phyloP scores from a whole-genome alignment of 1,284 basidiomycete genomes.

The Naganishia sp. region DNA sequence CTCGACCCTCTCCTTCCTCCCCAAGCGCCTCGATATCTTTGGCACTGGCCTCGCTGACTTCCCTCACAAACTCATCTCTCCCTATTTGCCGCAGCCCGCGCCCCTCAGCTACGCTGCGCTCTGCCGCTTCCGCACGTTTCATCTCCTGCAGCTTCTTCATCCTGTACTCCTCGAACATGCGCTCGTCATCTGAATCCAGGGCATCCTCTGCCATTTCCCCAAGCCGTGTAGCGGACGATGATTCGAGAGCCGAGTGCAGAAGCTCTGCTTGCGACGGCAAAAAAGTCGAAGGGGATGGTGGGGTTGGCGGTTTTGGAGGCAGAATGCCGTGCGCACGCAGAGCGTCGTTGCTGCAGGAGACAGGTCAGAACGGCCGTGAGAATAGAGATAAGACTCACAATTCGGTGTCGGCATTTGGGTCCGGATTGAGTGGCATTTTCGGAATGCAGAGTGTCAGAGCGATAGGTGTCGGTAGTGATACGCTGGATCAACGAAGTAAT shows the following conservation, averaged over 20 bases:
- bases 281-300: conserved; percentile 66
- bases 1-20: conserved; percentile 47
- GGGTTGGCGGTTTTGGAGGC: conserved; percentile 68
- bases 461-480: too few relatives aligned
- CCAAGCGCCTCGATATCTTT: conserved; percentile 55
- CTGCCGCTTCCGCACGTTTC: conserved; percentile 62
- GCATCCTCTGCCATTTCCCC: conserved; percentile 68
- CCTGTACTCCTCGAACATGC: conserved; percentile 70
- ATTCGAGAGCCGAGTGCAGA: conserved; percentile 54
- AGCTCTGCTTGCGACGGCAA: conserved; percentile 50
- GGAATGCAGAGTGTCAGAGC: too few relatives aligned
- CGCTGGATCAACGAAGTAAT: too few relatives aligned
- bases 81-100: conserved; percentile 75
- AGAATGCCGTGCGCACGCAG: conserved; percentile 88
- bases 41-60: conserved; percentile 90
- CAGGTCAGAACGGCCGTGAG: conserved; percentile 5
- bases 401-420: conserved; percentile 79
- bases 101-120: conserved; percentile 68
- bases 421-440: conserved; percentile 25
- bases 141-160: conserved; percentile 70
- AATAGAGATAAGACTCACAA: conserved; percentile 65
- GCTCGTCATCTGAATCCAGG: conserved; percentile 73
- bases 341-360: conserved; percentile 73
- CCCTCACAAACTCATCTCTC: conserved; percentile 88
- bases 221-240: conserved; percentile 67